Conservation (phyloP, 1,139 yeast species). For the Pichia kudriavzevii region DNA sequence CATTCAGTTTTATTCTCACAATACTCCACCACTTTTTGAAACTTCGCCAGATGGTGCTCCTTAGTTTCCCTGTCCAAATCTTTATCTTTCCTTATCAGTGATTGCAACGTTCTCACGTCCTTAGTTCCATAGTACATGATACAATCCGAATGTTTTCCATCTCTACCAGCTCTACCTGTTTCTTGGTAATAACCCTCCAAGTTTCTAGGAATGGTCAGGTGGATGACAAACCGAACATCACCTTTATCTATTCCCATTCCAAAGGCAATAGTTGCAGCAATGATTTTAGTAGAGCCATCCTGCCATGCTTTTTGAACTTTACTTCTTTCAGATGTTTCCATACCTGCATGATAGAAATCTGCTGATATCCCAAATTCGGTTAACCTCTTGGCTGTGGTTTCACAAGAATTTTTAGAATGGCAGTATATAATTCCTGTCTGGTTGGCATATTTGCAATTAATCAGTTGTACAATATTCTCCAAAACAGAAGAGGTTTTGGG, state of each 20-base stretch:
- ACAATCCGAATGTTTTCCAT: conserved; percentile 76
- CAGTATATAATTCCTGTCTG: conserved; percentile 90
- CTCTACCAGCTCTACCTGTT: conserved; percentile 98
- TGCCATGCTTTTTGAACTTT: conserved; percentile 80
- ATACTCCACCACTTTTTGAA: conserved; percentile 80
- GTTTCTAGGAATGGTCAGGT: conserved; percentile 81
- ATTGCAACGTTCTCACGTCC: conserved; percentile 68
- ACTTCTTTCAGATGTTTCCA: conserved; percentile 70
- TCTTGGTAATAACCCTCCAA: conserved; percentile 96
- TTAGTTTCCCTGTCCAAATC: conserved; percentile 58
- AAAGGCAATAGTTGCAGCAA: conserved; percentile 96
- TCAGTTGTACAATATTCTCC: conserved; percentile 54
- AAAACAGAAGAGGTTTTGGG: conserved; percentile 52
- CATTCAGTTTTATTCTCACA: conserved; percentile 92
- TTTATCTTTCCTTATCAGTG: conserved; percentile 70
- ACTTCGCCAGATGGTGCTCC: conserved; percentile 69
- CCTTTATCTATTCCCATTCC: conserved; percentile 99
- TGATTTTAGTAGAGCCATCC: conserved; percentile 55
- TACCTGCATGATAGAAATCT: conserved; percentile 88
- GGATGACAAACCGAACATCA: conserved; percentile 87
- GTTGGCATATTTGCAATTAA: conserved; percentile 43
- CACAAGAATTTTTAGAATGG: conserved; percentile 84
- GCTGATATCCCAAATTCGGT: conserved; percentile 54
- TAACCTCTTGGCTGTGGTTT: conserved; percentile 63
- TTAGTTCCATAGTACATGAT: conserved; percentile 70